Evolutionary conservation across 352 stramenopile species (phyloP).

Genomic region (Globisporangium megalacanthum): DNA sequence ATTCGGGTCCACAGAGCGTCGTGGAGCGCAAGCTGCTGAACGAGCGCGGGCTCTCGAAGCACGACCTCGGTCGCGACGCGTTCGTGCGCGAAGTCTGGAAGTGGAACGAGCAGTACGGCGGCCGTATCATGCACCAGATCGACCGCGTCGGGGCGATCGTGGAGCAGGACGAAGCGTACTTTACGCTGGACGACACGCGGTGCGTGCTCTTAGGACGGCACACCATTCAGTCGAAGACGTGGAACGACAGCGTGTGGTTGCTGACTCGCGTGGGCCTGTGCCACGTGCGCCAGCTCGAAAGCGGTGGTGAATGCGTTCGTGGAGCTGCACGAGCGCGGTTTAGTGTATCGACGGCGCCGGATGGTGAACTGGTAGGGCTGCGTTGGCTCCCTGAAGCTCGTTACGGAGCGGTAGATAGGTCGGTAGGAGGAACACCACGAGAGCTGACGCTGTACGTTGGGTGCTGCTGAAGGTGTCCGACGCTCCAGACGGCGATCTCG

Average conservation of each 20-base stretch:
- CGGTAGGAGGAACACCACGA: background rate
- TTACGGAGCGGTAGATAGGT: background rate
- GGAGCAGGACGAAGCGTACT: conserved; percentile 96
- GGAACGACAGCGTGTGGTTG: too few relatives aligned
- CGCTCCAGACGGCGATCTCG: conserved; percentile 94
- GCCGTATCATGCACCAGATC: conserved; percentile 95
- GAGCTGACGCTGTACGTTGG: background rate
- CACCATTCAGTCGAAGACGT: background rate
- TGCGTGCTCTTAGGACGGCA: conserved; percentile 28
- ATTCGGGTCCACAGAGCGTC: conserved; percentile 65
- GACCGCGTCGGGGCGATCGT: conserved; percentile 91
- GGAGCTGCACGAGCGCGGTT: conserved; percentile 93
- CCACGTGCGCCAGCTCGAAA: conserved; percentile 19
- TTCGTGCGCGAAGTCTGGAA: conserved; percentile 97
- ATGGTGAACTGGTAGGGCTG: conserved; percentile 97
- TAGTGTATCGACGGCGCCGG: conserved; percentile 95
- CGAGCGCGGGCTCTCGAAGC: conserved; percentile 82
- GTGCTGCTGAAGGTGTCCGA: conserved; percentile 52
- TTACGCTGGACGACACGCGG: conserved; percentile 97
- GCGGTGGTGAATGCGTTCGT: conserved; percentile 70
- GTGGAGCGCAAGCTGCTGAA: conserved; percentile 99
- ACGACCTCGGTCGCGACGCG: conserved; percentile 96
- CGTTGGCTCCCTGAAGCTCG: background rate
- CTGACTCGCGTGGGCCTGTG: background rate
- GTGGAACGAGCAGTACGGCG: conserved; percentile 98